Conservation (phyloP, 768 basidiomycete species). For the Lactifluus pinguis region DNA sequence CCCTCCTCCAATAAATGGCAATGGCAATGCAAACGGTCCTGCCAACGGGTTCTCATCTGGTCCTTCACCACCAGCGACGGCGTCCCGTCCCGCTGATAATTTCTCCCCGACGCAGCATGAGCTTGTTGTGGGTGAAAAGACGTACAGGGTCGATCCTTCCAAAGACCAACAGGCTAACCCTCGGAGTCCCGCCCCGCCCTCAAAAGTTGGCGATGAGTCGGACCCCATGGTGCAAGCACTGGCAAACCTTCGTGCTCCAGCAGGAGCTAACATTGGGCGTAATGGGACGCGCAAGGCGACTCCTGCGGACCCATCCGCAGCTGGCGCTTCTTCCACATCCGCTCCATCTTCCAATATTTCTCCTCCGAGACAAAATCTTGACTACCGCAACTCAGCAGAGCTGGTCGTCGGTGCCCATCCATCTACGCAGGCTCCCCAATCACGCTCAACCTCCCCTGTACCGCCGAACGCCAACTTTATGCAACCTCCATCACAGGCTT, state of each 20-base stretch:
- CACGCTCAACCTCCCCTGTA: slow-evolving; percentile 69
- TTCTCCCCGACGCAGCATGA: slow-evolving; percentile 39
- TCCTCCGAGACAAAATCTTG: slow-evolving; percentile 29
- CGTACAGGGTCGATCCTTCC: slow-evolving; percentile 57
- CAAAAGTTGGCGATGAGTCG: slow-evolving; percentile 26
- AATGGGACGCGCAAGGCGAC: slow-evolving; percentile 21
- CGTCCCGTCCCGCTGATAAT: not conserved
- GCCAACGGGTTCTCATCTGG: slow-evolving; percentile 11
- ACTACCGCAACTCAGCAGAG: slow-evolving; percentile 72
- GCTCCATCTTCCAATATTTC: slow-evolving; percentile 17
- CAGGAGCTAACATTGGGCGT: slow-evolving; percentile 26
- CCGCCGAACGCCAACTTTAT: slow-evolving; percentile 68
- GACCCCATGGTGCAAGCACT: slow-evolving; percentile 35
- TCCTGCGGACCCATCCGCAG: slow-evolving; percentile 4
- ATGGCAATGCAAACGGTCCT: not conserved
- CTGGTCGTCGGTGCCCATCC: slow-evolving; percentile 74
- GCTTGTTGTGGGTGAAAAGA: slow-evolving; percentile 58
- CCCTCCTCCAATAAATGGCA: not conserved
- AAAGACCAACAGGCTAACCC: slow-evolving; percentile 52
- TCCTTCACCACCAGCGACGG: slow-evolving; percentile 1
- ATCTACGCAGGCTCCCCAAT: slow-evolving; percentile 31
- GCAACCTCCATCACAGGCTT: slow-evolving; percentile 41
- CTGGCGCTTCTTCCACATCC: slow-evolving; percentile 7
- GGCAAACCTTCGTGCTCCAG: slow-evolving; percentile 24
- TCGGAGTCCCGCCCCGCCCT: not conserved